Evolutionary conservation across 2,329 filamentous ascomycete genomes (phyloP).

Genomic region (Fusarium nisikadoi): DNA sequence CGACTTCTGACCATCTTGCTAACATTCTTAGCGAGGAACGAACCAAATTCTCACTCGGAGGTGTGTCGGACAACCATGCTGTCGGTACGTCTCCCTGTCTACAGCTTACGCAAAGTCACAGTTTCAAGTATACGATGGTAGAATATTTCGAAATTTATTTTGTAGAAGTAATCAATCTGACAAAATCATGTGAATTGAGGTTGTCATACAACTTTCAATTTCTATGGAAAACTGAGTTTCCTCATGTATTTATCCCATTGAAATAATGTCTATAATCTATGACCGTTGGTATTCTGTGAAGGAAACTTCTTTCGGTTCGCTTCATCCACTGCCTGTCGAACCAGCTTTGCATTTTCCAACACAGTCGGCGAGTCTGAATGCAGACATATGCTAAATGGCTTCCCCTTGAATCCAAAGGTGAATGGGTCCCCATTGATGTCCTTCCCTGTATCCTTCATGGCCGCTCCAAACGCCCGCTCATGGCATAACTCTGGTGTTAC

Average conservation of each 20-base stretch:
- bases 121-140: background rate
- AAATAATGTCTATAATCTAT: background rate
- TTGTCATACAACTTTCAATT: background rate
- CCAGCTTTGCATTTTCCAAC: background rate
- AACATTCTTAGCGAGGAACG: background rate
- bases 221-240: rapidly evolving
- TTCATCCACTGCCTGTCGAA: background rate
- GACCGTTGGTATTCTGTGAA: background rate
- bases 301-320: background rate
- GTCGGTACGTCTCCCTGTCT: background rate
- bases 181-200: background rate
- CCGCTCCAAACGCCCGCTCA: background rate
- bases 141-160: too few relatives aligned
- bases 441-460: background rate
- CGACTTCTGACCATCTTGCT: background rate
- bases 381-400: background rate
- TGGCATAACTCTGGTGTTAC: background rate
- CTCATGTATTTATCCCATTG: background rate
- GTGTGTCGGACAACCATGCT: background rate
- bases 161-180: rapidly evolving
- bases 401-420: background rate
- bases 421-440: background rate
- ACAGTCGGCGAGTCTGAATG: background rate
- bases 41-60: background rate
- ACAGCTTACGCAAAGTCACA: background rate